Conservation (phyloP, 176 grass and related monocot genomes). For the Carex scoparia region DNA sequence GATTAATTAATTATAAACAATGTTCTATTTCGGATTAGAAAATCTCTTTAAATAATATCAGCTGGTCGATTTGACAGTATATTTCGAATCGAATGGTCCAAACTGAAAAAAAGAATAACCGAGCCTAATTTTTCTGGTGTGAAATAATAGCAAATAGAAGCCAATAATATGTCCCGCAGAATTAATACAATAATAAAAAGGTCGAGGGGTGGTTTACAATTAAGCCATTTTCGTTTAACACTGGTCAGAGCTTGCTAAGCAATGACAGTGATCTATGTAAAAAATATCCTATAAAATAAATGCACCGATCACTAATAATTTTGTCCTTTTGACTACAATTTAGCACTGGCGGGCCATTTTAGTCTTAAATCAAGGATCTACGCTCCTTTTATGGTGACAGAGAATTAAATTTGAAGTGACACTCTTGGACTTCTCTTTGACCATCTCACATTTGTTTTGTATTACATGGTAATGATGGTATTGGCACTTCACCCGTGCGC, state of each 20-base stretch:
- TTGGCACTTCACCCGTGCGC: neutral
- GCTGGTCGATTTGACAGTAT: too few species aligned
- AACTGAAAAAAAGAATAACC: neutral
- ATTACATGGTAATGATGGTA: neutral
- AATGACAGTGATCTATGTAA: neutral
- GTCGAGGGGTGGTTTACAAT: neutral
- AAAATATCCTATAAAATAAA: neutral
- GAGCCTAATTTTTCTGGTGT: neutral
- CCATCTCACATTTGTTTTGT: neutral
- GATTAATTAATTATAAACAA: neutral
- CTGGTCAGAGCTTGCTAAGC: neutral
- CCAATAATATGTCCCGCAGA: neutral
- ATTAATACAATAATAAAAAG: neutral
- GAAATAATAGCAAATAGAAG: neutral
- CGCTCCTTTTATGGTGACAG: neutral
- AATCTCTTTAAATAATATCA: too few species aligned
- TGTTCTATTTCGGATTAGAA: neutral
- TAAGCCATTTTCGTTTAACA: neutral
- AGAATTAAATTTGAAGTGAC: conserved; percentile 12
- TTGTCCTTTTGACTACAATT: conserved; percentile 22
- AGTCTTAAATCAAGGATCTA: conserved; percentile 12
- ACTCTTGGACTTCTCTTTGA: conserved; percentile 23
- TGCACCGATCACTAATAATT: neutral
- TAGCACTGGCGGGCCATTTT: conserved; percentile 18
- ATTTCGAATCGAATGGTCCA: neutral